These are phyloP conservation scores for Nemania abortiva DNA, from an alignment of 2,329 filamentous ascomycete species.

Conservation along the genomic window DNA sequence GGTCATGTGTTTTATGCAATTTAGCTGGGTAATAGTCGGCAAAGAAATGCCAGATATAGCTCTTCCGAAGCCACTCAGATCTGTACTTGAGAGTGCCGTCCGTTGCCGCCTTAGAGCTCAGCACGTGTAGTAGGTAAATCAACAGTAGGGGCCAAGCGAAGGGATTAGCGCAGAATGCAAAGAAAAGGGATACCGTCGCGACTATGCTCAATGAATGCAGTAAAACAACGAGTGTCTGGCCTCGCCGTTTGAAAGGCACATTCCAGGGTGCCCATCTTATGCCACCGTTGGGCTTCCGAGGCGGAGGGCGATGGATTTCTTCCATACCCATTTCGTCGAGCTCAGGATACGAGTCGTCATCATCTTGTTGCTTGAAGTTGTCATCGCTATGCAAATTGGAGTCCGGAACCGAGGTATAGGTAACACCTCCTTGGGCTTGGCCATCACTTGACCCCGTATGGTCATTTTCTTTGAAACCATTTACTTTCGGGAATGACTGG, in stretches of 20 bases:
- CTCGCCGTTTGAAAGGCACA: conserved; percentile 75
- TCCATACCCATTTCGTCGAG: conserved; percentile 51
- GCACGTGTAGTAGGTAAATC: conserved; percentile 84
- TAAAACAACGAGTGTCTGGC: conserved; percentile 83
- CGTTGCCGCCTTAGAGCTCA: conserved; percentile 81
- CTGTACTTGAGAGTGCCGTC: conserved; percentile 81
- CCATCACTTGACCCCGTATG: background rate
- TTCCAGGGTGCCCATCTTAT: conserved; percentile 88
- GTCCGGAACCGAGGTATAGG: conserved; percentile 41
- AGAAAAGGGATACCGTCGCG: conserved; percentile 82
- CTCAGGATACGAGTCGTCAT: conserved; percentile 52
- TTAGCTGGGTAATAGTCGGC: conserved; percentile 91
- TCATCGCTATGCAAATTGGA: conserved; percentile 30
- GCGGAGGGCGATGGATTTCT: conserved; percentile 46
- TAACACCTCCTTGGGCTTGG: conserved; percentile 14
- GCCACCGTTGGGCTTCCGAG: conserved; percentile 54
- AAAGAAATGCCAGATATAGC: conserved; percentile 87
- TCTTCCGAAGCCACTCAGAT: conserved; percentile 77
- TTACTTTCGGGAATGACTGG: conserved; percentile 6
- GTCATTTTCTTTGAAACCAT: background rate
- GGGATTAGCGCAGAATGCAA: conserved; percentile 90
- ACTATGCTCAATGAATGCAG: conserved; percentile 79
- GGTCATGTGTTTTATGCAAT: conserved; percentile 84
- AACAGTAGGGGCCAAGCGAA: conserved; percentile 85
- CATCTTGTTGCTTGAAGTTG: conserved; percentile 40